Conservation (phyloP, 768 basidiomycete genomes). For the Megacollybia marginata region DNA sequence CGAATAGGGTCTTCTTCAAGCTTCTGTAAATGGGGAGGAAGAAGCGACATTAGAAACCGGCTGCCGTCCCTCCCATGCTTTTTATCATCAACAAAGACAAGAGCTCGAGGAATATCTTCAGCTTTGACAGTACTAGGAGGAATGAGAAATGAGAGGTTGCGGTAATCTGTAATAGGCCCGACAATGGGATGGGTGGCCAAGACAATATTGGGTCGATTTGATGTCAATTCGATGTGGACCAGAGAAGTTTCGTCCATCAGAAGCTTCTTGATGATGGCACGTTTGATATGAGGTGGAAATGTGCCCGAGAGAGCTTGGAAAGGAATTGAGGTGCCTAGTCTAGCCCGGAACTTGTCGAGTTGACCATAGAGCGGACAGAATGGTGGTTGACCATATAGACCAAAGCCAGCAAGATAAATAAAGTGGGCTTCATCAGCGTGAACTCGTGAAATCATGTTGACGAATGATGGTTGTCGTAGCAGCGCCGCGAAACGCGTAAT, state of each 20-base stretch:
- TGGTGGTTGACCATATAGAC: background rate
- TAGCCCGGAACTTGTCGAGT: too few species aligned
- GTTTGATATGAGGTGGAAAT: background rate
- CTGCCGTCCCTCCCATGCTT: background rate
- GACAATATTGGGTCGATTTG: background rate
- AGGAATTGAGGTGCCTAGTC: background rate
- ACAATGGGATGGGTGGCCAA: slow-evolving; percentile 1
- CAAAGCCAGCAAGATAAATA: background rate
- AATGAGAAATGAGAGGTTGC: too few species aligned
- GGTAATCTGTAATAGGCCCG: too few species aligned
- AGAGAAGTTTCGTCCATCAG: background rate
- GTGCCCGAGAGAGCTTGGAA: background rate
- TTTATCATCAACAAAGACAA: too few species aligned
- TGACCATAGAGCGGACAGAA: background rate
- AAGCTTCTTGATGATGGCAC: background rate
- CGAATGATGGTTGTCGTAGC: background rate
- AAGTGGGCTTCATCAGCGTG: background rate
- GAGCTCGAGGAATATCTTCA: background rate
- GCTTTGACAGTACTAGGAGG: background rate
- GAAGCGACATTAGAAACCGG: background rate
- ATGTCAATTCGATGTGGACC: background rate
- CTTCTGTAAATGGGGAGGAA: background rate
- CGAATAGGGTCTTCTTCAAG: background rate
- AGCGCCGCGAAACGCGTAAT: background rate
- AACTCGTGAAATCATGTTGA: background rate